A percentile compares a stretch with the other conserved stretches of the same genome.
phyloP scores from a whole-genome alignment of 495 filamentous ascomycete species.

The Apiosordaria backusii region DNA sequence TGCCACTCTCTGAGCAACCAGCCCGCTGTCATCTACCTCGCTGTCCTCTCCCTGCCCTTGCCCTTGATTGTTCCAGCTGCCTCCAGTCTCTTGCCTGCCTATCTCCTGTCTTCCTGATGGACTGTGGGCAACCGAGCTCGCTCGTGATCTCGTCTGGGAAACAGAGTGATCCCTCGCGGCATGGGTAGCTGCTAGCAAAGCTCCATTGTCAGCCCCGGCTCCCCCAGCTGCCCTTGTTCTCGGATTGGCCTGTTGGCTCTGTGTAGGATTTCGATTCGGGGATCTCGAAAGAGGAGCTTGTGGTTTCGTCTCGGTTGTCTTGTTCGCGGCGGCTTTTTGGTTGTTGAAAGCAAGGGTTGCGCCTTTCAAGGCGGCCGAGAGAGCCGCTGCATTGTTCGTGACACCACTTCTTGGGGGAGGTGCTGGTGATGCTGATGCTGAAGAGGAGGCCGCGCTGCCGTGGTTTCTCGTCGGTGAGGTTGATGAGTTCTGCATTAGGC shows the following conservation, averaged over 20 bases:
- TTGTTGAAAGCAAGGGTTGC: conserved; percentile 46
- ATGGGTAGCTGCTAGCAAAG: conserved; percentile 48
- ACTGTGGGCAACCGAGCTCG: background rate
- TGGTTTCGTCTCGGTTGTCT: background rate
- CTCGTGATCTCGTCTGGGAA: conserved; percentile 3
- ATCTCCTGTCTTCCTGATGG: background rate
- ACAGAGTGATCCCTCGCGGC: conserved; percentile 22
- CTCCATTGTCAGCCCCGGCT: conserved; percentile 34
- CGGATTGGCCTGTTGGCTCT: conserved; percentile 12
- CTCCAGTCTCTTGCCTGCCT: conserved; percentile 19
- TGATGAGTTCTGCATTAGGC: background rate
- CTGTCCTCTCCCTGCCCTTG: background rate
- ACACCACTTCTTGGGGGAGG: background rate
- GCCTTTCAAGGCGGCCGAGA: conserved; percentile 43
- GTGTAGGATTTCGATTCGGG: conserved; percentile 15
- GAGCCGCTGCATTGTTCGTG: conserved; percentile 12
- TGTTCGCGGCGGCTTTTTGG: conserved; percentile 8
- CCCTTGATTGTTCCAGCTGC: conserved; percentile 9
- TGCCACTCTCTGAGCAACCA: conserved; percentile 16
- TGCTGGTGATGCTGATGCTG: conserved; percentile 4
- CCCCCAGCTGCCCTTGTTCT: conserved; percentile 16
- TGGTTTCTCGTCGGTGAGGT: conserved; percentile 3
- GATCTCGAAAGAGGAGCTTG: conserved; percentile 1
- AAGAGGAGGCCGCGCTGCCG: background rate
- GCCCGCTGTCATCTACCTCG: background rate